Evolutionary conservation across 1,284 basidiomycete genomes (phyloP).

Genomic region (Boletus subluridellus): DNA sequence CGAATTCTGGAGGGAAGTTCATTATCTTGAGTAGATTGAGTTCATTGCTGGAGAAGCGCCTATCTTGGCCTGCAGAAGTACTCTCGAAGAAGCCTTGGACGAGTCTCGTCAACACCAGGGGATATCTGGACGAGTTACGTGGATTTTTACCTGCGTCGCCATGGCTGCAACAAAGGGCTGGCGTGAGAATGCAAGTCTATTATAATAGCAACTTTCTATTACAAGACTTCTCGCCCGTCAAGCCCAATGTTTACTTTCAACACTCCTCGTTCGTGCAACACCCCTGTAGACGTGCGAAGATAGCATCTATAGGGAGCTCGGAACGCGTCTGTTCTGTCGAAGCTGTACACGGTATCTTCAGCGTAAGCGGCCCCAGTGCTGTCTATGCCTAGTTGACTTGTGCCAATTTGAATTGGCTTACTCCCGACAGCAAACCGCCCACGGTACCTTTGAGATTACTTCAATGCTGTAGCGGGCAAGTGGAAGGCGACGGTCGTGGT

Average conservation of each 20-base stretch:
- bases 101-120: not conserved
- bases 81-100: slow-evolving; percentile 79
- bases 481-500: slow-evolving; percentile 19
- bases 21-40: slow-evolving; percentile 81
- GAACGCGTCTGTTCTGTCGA: no score
- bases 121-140: not conserved
- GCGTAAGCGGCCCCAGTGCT: not conserved
- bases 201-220: not conserved
- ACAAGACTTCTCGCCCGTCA: slow-evolving; percentile 33
- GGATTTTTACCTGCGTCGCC: slow-evolving; percentile 53
- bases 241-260: slow-evolving; percentile 31
- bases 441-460: slow-evolving; percentile 16
- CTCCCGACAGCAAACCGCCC: slow-evolving; percentile 16
- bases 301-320: not conserved
- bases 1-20: slow-evolving; percentile 88
- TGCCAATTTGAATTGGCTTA: not conserved
- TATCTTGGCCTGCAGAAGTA: slow-evolving; percentile 79
- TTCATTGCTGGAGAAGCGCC: slow-evolving; percentile 95
- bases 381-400: not conserved
- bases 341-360: no score
- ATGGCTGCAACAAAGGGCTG: slow-evolving; percentile 31
- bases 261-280: slow-evolving; percentile 28
- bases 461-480: slow-evolving; percentile 8
- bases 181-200: slow-evolving; percentile 21
- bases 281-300: not conserved